Evolutionary conservation across 2,329 filamentous ascomycete genomes (phyloP).

Genomic region (Coccinonectria pachysandricola): DNA sequence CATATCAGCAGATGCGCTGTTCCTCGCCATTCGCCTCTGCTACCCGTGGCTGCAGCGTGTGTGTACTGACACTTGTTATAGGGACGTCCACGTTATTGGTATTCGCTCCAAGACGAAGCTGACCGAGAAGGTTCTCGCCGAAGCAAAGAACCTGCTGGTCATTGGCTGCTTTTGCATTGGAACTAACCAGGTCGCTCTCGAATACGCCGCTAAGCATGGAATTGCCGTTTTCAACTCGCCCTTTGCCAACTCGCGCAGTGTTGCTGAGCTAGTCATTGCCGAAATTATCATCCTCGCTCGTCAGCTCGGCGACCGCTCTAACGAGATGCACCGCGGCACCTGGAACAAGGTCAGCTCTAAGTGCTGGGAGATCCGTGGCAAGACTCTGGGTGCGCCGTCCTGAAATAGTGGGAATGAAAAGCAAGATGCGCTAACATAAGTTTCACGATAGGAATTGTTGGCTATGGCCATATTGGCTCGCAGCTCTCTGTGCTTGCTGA

Average conservation of each 20-base stretch:
- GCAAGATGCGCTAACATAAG: constrained; percentile 1
- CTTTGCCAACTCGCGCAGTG: constrained; percentile 94
- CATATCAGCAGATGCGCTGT: no score
- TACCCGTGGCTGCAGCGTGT: constrained; percentile 6
- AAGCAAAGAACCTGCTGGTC: constrained; percentile 90
- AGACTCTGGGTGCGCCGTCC: constrained; percentile 64
- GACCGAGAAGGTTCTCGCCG: constrained; percentile 69
- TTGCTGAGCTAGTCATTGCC: constrained; percentile 88
- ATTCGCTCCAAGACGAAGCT: constrained; percentile 98
- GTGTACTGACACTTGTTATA: constrained; percentile 28
- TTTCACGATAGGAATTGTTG: constrained; percentile 59
- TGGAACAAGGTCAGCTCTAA: constrained; percentile 98
- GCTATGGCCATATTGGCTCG: constrained; percentile 94
- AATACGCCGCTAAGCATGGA: constrained; percentile 71
- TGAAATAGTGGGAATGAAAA: neutral
- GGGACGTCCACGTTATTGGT: constrained; percentile 92
- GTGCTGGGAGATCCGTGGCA: constrained; percentile 97
- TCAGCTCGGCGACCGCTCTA: constrained; percentile 86
- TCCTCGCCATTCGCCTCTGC: neutral
- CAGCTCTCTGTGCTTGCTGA: constrained; percentile 93
- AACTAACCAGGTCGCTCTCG: constrained; percentile 87
- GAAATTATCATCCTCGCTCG: constrained; percentile 89
- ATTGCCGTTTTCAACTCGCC: constrained; percentile 99
- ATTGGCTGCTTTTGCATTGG: constrained; percentile 99
- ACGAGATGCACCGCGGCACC: constrained; percentile 83